phyloP scores from a whole-genome alignment of 371 early-diverging fungal species.

The Mortierella sp. region DNA sequence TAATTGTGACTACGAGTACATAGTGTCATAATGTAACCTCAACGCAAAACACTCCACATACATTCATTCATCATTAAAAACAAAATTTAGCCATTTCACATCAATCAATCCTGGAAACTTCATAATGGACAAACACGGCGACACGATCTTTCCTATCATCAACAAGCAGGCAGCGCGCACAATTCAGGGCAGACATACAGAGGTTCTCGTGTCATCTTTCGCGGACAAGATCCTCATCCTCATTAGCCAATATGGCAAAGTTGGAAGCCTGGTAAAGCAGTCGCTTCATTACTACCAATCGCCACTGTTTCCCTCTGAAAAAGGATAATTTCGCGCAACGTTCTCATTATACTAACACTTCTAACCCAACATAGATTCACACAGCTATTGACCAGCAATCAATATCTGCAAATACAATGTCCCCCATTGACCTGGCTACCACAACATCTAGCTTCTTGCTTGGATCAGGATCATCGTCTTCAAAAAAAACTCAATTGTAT shows the following conservation, averaged over 20 bases:
- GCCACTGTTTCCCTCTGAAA: too few species aligned
- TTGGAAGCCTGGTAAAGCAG: slow-evolving; percentile 68
- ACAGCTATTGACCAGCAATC: slow-evolving; percentile 60
- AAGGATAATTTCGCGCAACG: too few species aligned
- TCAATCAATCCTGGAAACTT: background rate
- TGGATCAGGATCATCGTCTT: slow-evolving; percentile 61
- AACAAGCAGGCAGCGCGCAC: slow-evolving; percentile 68
- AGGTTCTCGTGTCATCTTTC: slow-evolving; percentile 72
- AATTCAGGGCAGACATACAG: slow-evolving; percentile 72
- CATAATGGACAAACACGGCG: slow-evolving; percentile 8
- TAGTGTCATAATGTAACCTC: too few species aligned
- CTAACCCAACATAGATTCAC: slow-evolving; percentile 56
- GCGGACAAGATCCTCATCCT: slow-evolving; percentile 75
- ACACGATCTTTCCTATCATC: slow-evolving; percentile 62
- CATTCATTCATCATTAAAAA: too few species aligned
- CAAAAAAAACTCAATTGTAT: slow-evolving; percentile 70
- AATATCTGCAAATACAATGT: slow-evolving; percentile 49
- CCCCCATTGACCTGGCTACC: slow-evolving; percentile 60
- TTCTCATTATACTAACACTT: background rate
- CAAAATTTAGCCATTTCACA: too few species aligned
- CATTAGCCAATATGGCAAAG: slow-evolving; percentile 73
- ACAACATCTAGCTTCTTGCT: slow-evolving; percentile 68
- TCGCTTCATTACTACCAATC: background rate
- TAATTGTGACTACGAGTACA: background rate
- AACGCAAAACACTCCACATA: too few species aligned